Evolutionary conservation across 225 moss, liverwort and hornwort genomes (phyloP).

Genomic region (Anthoceros angustus): DNA sequence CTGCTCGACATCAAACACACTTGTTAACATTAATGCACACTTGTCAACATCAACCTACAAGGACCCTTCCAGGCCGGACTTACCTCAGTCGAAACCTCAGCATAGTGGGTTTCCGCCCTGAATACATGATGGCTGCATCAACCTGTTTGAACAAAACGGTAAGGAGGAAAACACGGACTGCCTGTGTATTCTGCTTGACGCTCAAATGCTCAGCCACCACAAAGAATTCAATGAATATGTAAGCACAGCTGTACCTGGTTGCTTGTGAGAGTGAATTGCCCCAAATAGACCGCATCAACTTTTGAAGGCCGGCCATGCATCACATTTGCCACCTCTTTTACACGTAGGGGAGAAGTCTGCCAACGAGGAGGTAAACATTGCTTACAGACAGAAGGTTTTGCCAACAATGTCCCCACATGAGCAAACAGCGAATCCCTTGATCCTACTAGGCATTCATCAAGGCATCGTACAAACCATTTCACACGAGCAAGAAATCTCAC

Average conservation of each 20-base stretch:
- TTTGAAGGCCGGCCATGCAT: conserved; percentile 51
- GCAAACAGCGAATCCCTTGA: conserved; percentile 5
- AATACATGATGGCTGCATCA: conserved; percentile 83
- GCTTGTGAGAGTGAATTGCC: conserved; percentile 51
- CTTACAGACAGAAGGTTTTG: too few species aligned
- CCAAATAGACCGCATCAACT: conserved; percentile 59
- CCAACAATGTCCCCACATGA: not conserved
- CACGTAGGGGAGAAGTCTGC: conserved; percentile 66
- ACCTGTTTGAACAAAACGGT: conserved; percentile 32
- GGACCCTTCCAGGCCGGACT: conserved; percentile 1
- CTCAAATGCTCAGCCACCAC: not conserved
- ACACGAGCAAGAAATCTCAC: conserved; percentile 16
- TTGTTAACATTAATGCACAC: not conserved
- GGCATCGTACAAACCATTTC: not conserved
- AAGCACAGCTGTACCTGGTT: conserved; percentile 34
- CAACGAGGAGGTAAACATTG: not conserved
- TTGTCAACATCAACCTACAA: not conserved
- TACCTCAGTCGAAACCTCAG: conserved; percentile 82
- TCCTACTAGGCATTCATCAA: not conserved
- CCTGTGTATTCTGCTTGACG: not conserved
- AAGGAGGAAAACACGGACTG: not conserved
- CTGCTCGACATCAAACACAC: conserved; percentile 14
- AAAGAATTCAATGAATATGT: not conserved
- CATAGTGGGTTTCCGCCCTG: conserved; percentile 69
- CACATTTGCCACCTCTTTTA: conserved; percentile 73